Conservation (phyloP, 2,329 filamentous ascomycete species). For the Truncatella angustata region DNA sequence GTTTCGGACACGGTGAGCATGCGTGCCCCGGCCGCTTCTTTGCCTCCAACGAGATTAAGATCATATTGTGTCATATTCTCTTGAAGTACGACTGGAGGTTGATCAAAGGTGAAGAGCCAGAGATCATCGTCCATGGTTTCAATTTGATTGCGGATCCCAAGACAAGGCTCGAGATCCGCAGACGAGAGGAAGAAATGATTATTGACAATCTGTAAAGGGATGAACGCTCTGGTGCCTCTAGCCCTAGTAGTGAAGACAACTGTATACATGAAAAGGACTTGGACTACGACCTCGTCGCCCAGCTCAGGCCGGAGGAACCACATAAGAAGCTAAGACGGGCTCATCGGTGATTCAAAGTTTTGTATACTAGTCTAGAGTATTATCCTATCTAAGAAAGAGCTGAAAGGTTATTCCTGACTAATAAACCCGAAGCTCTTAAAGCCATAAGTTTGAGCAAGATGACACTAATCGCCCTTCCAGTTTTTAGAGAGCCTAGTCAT, state of each 20-base stretch:
- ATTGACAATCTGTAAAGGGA: constrained; percentile 22
- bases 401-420: too few relatives aligned
- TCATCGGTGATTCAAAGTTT: too few relatives aligned
- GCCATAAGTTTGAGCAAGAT: too few relatives aligned
- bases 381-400: too few relatives aligned
- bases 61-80: constrained; percentile 22
- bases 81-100: constrained; percentile 32
- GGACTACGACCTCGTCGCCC: too few relatives aligned
- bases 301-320: too few relatives aligned
- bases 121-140: constrained; percentile 9
- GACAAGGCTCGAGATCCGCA: constrained; percentile 23
- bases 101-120: constrained; percentile 21
- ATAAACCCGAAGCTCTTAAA: too few relatives aligned
- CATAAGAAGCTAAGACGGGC: too few relatives aligned
- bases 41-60: constrained; percentile 35
- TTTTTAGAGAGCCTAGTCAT: too few relatives aligned
- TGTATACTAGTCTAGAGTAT: too few relatives aligned
- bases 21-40: constrained; percentile 33
- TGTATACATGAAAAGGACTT: background rate
- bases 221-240: too few relatives aligned
- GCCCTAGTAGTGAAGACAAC: background rate
- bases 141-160: constrained; percentile 13
- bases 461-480: too few relatives aligned
- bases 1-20: constrained; percentile 40
- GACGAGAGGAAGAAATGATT: constrained; percentile 25